Evolutionary conservation across 768 basidiomycete species (phyloP).

Genomic region (Macrolepiota albuminosa): DNA sequence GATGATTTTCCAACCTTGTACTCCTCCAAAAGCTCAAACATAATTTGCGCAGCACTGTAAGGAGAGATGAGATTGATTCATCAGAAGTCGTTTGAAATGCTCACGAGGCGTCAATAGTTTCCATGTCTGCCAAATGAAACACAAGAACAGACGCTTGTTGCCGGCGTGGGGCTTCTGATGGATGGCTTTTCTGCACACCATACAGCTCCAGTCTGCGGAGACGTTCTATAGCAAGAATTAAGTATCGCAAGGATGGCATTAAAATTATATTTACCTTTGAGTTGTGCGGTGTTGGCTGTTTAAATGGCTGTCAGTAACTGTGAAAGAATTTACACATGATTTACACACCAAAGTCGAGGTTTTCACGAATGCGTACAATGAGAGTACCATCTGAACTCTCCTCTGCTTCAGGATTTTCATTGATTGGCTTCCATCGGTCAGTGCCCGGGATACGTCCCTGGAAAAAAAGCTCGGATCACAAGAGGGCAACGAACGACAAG

Average conservation of each 20-base stretch:
- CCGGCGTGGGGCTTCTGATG: conserved; percentile 80
- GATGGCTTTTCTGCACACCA: conserved; percentile 74
- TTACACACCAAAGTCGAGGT: conserved; percentile 78
- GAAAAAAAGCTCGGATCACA: not conserved
- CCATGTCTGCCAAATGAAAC: conserved; percentile 93
- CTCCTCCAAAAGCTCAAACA: conserved; percentile 72
- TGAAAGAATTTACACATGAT: not conserved
- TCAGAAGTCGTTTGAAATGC: conserved; percentile 21
- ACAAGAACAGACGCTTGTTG: conserved; percentile 74
- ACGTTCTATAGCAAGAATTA: conserved; percentile 45
- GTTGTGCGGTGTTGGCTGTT: conserved; percentile 87
- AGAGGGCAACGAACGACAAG: conserved; percentile 7
- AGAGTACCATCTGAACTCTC: conserved; percentile 79
- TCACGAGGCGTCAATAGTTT: conserved; percentile 87
- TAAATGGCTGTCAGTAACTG: not conserved
- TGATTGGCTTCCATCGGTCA: conserved; percentile 84
- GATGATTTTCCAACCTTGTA: conserved; percentile 51
- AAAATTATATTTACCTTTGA: conserved; percentile 58
- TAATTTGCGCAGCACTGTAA: conserved; percentile 74
- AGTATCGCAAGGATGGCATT: not conserved
- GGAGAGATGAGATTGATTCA: not conserved
- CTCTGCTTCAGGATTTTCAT: conserved; percentile 78
- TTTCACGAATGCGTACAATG: conserved; percentile 87
- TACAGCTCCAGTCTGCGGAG: conserved; percentile 85
- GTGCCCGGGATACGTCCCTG: conserved; percentile 89